A percentile compares a stretch with the other conserved stretches of the same genome.
Conservation (phyloP, 495 filamentous ascomycete genomes). For the Neurospora tetraspora region DNA sequence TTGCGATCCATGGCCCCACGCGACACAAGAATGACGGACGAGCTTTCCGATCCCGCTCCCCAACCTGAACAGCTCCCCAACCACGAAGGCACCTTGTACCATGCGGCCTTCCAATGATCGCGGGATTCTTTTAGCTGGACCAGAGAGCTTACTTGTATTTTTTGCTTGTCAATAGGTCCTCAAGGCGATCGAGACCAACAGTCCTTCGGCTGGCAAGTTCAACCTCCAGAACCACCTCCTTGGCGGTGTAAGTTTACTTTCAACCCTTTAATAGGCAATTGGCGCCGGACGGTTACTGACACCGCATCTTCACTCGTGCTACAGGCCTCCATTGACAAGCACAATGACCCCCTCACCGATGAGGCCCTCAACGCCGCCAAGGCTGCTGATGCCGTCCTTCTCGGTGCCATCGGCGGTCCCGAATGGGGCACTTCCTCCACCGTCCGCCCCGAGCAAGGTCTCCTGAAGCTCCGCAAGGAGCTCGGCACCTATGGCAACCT, state of each 20-base stretch:
- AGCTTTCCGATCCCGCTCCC: not conserved
- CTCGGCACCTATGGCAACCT: constrained; percentile 95
- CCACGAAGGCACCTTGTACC: not conserved
- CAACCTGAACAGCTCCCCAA: not conserved
- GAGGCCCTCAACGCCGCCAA: constrained; percentile 80
- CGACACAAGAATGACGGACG: not conserved
- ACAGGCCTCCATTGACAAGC: constrained; percentile 81
- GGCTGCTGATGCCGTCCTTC: constrained; percentile 79
- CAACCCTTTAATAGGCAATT: not conserved
- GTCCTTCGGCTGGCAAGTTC: constrained; percentile 60
- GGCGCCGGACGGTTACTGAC: not conserved
- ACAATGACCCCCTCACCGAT: constrained; percentile 69
- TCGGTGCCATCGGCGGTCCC: constrained; percentile 92
- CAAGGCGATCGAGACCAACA: constrained; percentile 59
- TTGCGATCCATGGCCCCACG: not conserved
- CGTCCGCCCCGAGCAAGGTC: constrained; percentile 89
- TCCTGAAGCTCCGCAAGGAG: constrained; percentile 88
- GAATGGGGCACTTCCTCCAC: constrained; percentile 85
- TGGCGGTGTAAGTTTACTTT: constrained; percentile 64
- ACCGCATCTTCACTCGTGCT: not conserved
- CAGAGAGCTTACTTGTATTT: constrained; percentile 3
- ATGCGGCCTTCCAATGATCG: not conserved
- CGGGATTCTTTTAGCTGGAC: not conserved
- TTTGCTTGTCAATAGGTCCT: constrained; percentile 46
- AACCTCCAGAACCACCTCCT: constrained; percentile 88